These are phyloP conservation scores for Sugiyamaella xylanicola DNA, from an alignment of 1,139 yeast genomes.

Conservation along the genomic window DNA sequence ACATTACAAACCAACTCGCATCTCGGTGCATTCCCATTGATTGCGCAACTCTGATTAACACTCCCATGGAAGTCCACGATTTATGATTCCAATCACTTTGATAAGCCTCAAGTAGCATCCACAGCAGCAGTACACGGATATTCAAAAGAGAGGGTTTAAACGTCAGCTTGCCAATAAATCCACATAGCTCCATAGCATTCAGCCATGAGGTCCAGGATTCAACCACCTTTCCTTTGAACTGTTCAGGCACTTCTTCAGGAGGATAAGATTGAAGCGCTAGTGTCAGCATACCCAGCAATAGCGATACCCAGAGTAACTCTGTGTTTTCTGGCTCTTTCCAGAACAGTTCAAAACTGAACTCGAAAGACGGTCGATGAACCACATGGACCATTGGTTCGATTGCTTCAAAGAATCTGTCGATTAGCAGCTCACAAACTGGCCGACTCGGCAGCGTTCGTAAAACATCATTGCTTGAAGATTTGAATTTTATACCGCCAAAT, in stretches of 20 bases:
- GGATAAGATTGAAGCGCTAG: slow-evolving; percentile 38
- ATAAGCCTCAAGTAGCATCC: slow-evolving; percentile 38
- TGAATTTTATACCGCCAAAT: slow-evolving; percentile 23
- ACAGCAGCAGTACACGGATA: slow-evolving; percentile 38
- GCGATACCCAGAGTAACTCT: slow-evolving; percentile 40
- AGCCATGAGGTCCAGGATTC: slow-evolving; percentile 38
- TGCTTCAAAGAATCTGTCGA: slow-evolving; percentile 37
- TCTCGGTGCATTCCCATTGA: slow-evolving; percentile 44
- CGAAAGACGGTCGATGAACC: slow-evolving; percentile 39
- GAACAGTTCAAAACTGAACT: slow-evolving; percentile 35
- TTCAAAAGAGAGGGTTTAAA: slow-evolving; percentile 40
- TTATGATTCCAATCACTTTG: slow-evolving; percentile 36
- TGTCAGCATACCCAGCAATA: slow-evolving; percentile 38
- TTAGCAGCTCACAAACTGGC: slow-evolving; percentile 35
- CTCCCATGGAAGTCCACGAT: slow-evolving; percentile 38
- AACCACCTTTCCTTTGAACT: slow-evolving; percentile 26
- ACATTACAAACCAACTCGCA: slow-evolving; percentile 41
- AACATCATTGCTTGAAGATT: slow-evolving; percentile 31
- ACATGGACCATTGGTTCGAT: slow-evolving; percentile 37
- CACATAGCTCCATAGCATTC: slow-evolving; percentile 38
- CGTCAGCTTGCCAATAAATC: slow-evolving; percentile 37
- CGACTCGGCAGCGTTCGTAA: slow-evolving; percentile 36
- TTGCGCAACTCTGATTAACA: slow-evolving; percentile 37
- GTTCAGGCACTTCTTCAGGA: slow-evolving; percentile 30
- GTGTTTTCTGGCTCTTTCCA: slow-evolving; percentile 38